Base-by-base conservation (phyloP, 2,329 filamentous ascomycete species). In the Monosporascus cannonballus region DNA sequence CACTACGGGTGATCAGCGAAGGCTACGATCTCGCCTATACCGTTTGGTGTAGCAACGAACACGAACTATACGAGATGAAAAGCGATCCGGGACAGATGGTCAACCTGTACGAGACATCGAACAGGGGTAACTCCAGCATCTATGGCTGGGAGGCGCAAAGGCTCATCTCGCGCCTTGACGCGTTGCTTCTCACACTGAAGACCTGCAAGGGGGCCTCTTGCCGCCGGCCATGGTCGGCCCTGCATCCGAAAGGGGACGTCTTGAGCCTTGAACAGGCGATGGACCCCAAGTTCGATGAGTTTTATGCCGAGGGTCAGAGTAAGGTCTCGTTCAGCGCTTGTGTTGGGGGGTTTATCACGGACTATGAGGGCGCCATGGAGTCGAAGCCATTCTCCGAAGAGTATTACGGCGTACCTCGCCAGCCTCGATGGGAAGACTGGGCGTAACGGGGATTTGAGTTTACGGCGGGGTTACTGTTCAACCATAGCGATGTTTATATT, bases 21-120 rank as follows among this genome's bases (percentile, higher is more conserved):
- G 6, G 24, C 7, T 62, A 67, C 1, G 55, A 71, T 2, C 60
- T 65, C 4, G 81, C 79, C 56, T 82, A 81, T 57, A 73, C 76
- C 0, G 76, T 81, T 2, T 82, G 79, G 78, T 83, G 79, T 60
- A 79, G 68, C 5, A 76, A 77, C 48, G 77, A 80, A 54, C 72
- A 76, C 47, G 78, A 83, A 56, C 70, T 79, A 2, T 83, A 80
- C 58, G 71, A 81, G 55, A 56, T 78, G 20, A 71, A 64, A 38
- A 74, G 48, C 15, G 56, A 58, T 46, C 48, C 52, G 18, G 53
- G 50, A 27, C 51, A 57, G 53, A 53, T 57, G 24, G 47, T 48
- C 34, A 55, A 57, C 49, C n/a, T 57, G 25, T 49, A 39, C 6
- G 42, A 17, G 5, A 27, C 24, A 6, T 6, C 14, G 22, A 22